Evolutionary conservation across 352 stramenopile genomes (phyloP).

Genomic region (Phytophthora ramorum): DNA sequence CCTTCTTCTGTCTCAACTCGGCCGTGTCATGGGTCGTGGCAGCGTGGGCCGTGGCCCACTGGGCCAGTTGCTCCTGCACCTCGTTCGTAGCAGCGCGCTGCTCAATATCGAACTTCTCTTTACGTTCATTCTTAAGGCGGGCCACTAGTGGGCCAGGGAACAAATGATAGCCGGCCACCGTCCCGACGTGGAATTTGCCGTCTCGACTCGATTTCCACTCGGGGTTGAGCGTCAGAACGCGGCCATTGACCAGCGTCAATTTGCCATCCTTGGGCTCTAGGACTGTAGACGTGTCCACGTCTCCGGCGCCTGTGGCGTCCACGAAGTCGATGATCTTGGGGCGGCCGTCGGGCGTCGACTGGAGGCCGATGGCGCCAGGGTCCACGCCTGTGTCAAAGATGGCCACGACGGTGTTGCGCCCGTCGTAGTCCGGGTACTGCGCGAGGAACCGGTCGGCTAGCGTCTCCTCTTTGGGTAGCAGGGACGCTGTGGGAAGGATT

Average conservation of each 20-base stretch:
- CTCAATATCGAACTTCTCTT: constrained; percentile 79
- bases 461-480: constrained; percentile 94
- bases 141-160: constrained; percentile 81
- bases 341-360: constrained; percentile 84
- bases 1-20: constrained; percentile 68
- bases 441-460: constrained; percentile 81
- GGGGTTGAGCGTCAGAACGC: constrained; percentile 79
- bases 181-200: constrained; percentile 85
- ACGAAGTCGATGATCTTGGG: constrained; percentile 96
- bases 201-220: constrained; percentile 61
- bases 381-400: constrained; percentile 98
- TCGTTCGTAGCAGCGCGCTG: constrained; percentile 72
- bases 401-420: constrained; percentile 91
- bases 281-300: constrained; percentile 91
- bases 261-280: constrained; percentile 59
- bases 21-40: constrained; percentile 66
- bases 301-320: constrained; percentile 94
- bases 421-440: constrained; percentile 89
- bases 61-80: constrained; percentile 66
- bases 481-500: constrained; percentile 68
- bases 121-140: constrained; percentile 86
- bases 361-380: constrained; percentile 88
- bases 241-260: constrained; percentile 50
- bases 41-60: constrained; percentile 68
- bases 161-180: constrained; percentile 88